Conservation (phyloP, 169 alveolate species). For the Cryptosporidium sp. region DNA sequence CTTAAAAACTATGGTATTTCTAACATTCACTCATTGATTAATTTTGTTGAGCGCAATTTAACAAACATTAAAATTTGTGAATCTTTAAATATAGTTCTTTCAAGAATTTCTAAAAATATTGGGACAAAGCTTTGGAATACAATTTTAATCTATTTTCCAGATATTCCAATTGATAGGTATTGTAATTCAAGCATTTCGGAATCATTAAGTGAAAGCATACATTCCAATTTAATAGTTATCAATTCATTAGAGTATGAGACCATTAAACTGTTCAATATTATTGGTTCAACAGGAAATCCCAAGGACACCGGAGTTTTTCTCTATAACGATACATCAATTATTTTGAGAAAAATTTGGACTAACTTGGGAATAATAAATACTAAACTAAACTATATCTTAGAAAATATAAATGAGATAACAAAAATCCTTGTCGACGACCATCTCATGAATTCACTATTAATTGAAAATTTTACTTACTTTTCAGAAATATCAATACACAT, state of each 20-base stretch:
- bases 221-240: not conserved
- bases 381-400: constrained; percentile 14
- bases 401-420: not conserved
- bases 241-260: constrained; percentile 43
- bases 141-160: not conserved
- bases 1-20: constrained; percentile 21
- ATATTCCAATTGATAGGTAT: not conserved
- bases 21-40: constrained; percentile 33
- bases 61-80: not conserved
- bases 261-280: constrained; percentile 7
- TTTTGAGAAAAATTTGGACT: not conserved
- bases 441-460: not conserved
- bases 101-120: not conserved
- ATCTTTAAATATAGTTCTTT: not conserved
- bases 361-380: constrained; percentile 12
- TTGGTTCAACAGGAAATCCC: constrained; percentile 60
- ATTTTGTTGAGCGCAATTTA: not conserved
- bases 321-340: not conserved
- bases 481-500: constrained; percentile 34
- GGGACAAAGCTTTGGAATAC: constrained; percentile 20
- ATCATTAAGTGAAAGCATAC: not conserved
- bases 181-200: not conserved
- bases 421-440: not conserved
- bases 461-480: constrained; percentile 1
- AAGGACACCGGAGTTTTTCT: constrained; percentile 19